Conservation (phyloP, 2,329 filamentous ascomycete species). For the Pseudocercospora fijiensis region DNA sequence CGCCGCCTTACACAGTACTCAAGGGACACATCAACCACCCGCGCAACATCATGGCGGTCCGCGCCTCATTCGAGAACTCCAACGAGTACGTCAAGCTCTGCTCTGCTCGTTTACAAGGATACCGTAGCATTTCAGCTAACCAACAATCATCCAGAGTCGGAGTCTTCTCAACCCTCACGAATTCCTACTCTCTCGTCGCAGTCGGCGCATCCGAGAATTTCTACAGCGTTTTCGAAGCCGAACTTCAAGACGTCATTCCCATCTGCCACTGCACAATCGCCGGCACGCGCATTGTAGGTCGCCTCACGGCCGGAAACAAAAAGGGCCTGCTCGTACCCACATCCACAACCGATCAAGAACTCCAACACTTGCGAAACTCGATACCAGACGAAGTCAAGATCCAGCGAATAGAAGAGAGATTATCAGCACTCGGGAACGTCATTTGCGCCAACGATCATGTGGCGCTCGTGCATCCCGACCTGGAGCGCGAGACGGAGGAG, state of each 20-base stretch:
- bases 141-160: constrained; percentile 67
- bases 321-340: constrained; percentile 96
- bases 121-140: background rate
- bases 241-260: constrained; percentile 94
- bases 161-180: constrained; percentile 94
- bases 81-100: constrained; percentile 66
- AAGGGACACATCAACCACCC: background rate
- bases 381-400: constrained; percentile 90
- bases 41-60: constrained; percentile 49
- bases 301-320: constrained; percentile 93
- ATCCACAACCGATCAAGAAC: constrained; percentile 93
- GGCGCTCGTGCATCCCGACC: constrained; percentile 89
- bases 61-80: constrained; percentile 77
- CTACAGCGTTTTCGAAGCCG: constrained; percentile 97
- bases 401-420: constrained; percentile 93
- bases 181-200: constrained; percentile 92
- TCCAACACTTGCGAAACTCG: constrained; percentile 93
- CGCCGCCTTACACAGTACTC: background rate
- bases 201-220: constrained; percentile 98
- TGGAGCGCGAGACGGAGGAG: constrained; percentile 97
- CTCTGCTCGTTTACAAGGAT: too few species aligned
- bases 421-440: constrained; percentile 94
- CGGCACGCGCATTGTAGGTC: constrained; percentile 91
- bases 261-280: constrained; percentile 97
- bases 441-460: constrained; percentile 97